Evolutionary conservation across 2,329 filamentous ascomycete genomes (phyloP).

Genomic region (Colletotrichum australisinense): DNA sequence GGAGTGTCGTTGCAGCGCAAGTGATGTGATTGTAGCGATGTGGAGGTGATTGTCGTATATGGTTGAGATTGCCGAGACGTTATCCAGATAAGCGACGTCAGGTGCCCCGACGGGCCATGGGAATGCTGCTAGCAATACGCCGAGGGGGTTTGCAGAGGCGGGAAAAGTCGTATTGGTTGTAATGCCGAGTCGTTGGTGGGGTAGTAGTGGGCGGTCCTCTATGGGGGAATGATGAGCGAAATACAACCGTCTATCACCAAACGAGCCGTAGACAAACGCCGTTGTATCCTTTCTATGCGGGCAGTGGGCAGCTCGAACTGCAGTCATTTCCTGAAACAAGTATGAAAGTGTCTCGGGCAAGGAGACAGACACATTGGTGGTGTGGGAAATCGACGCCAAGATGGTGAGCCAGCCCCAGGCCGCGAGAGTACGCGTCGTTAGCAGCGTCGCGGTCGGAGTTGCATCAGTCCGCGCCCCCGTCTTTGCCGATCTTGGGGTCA

Average conservation of each 20-base stretch:
- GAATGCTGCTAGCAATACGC: neutral
- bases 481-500: slow-evolving; percentile 21
- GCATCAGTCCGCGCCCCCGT: neutral
- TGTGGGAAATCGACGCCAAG: neutral
- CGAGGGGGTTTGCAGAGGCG: neutral
- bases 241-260: slow-evolving; percentile 25
- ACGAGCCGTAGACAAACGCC: slow-evolving; percentile 15
- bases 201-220: slow-evolving; percentile 6
- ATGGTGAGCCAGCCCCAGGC: neutral
- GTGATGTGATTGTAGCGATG: neutral
- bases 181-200: neutral
- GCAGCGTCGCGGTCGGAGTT: neutral
- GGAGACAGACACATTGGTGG: neutral
- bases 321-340: slow-evolving; percentile 12
- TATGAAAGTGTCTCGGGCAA: neutral
- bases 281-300: slow-evolving; percentile 16
- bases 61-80: slow-evolving; percentile 29
- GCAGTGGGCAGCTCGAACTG: neutral
- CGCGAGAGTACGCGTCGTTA: slow-evolving; percentile 1
- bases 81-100: slow-evolving; percentile 28
- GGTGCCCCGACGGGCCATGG: neutral
- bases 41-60: neutral
- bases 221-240: slow-evolving; percentile 8
- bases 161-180: neutral
- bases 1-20: neutral